Evolutionary conservation across 768 basidiomycete species (phyloP), one percentile per base, ranked within the genome.

Genomic region (Macrolepiota fuliginosa): DNA sequence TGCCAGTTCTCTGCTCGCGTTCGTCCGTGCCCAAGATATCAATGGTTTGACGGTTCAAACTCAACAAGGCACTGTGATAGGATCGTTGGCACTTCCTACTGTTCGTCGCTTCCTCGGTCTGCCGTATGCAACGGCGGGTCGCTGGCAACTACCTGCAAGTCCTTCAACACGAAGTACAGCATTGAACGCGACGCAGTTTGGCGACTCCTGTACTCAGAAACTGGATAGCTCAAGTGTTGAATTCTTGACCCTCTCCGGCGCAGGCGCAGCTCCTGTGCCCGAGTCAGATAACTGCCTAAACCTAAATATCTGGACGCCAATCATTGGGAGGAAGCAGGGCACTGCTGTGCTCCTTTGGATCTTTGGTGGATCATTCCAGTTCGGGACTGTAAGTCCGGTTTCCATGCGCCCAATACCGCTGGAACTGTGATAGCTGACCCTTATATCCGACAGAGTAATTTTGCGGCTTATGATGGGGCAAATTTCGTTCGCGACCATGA

Each of bases 271-370:
- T 5, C 64, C 70, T 40, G 67, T 74, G 6, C 67, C 72, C 0
- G 73, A 74, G 50, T 72, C 73, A 3, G 78, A 79, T 58, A 53
- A 73, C 32, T 79, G 78, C 54, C 53, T 77, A 46, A 75, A 63
- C 9, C 65, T 77, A 47, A 79, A 79, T 56, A 67, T 79, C 17
- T 79, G 77, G 77, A 64, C 74, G 15, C 77, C 77, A 17, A 74
- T 67, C 35, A 29, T 64, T 0, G 15, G 22, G 13, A 68, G 75
- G 42, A 72, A 73, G 54, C 76, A 77, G 62, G 66, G 64, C 7
- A 73, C 74, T 1, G 75, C 77, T 9, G 76, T 76, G 15, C 57
- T 77, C 55, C 19, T 76, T 4, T 77, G 73, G 74, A 72, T 77
- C 19, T 76, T 76, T 61, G 77, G 77, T 15, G 77, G 77, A 25